Conservation (phyloP, 139 green algal genomes). For the Chlorella sp. region DNA sequence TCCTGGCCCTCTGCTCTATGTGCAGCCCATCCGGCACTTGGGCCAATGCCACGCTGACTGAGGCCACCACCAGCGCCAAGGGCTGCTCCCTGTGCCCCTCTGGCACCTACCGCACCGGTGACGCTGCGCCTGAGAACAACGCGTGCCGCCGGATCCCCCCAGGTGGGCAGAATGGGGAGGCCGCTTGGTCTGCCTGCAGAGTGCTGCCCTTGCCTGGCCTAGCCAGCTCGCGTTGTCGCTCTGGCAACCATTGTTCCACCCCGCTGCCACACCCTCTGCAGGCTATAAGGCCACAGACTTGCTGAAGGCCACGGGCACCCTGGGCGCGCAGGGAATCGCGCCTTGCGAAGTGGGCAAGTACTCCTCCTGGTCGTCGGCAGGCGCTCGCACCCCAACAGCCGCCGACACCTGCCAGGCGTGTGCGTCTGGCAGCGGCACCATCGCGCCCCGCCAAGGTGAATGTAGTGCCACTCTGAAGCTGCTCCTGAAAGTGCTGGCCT, state of each 20-base stretch:
- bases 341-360: neutral
- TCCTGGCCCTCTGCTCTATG: neutral
- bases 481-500: too few species aligned
- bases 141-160: constrained; percentile 10
- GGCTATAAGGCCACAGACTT: neutral
- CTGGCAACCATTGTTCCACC: too few species aligned
- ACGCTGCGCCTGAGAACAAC: constrained; percentile 27
- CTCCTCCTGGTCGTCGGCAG: neutral
- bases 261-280: neutral
- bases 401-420: neutral
- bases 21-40: constrained; percentile 15
- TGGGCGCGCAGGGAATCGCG: neutral
- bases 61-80: too few species aligned
- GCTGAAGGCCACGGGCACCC: neutral
- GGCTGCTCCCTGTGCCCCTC: neutral
- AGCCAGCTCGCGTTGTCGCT: neutral
- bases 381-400: neutral
- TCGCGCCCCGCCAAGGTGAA: neutral
- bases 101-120: constrained; percentile 12
- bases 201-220: neutral
- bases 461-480: too few species aligned
- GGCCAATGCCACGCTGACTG: too few species aligned
- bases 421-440: neutral
- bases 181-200: neutral
- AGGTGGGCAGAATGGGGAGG: too few species aligned